Percentiles rank a stretch among this genome's conserved stretches.
Evolutionary conservation across 129 eudicot genomes (phyloP).

Genomic region (Artemisia argyi): DNA sequence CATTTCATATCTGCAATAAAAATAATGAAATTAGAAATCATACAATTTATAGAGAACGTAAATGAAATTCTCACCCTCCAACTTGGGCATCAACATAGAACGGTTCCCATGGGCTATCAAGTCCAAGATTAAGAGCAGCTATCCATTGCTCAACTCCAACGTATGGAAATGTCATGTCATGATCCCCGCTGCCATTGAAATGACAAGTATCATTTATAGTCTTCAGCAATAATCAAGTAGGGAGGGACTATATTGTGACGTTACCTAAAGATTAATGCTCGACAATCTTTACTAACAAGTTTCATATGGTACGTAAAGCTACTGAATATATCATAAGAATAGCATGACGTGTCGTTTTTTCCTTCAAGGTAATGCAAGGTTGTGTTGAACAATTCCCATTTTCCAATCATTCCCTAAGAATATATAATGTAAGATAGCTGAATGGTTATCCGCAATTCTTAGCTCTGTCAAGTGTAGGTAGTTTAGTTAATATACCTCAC

Average conservation of each 20-base stretch:
- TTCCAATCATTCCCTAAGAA: slow-evolving; percentile 23
- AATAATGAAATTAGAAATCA: background rate
- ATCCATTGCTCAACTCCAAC: slow-evolving; percentile 30
- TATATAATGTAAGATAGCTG: background rate
- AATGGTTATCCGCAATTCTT: background rate
- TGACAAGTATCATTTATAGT: background rate
- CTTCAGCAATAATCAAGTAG: background rate
- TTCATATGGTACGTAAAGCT: slow-evolving; percentile 27
- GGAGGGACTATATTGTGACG: background rate
- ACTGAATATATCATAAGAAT: slow-evolving; percentile 30
- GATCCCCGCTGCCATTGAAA: slow-evolving; percentile 26
- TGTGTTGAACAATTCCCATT: slow-evolving; percentile 28
- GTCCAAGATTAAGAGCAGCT: slow-evolving; percentile 15
- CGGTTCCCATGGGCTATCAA: slow-evolving; percentile 31
- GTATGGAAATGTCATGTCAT: slow-evolving; percentile 31
- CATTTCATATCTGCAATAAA: slow-evolving; percentile 13
- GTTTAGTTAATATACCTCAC: slow-evolving; percentile 12
- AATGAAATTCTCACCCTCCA: slow-evolving; percentile 31
- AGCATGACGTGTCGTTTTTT: slow-evolving; percentile 27
- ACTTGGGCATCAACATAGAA: slow-evolving; percentile 37
- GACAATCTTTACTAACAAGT: slow-evolving; percentile 25
- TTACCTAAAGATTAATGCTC: slow-evolving; percentile 39
- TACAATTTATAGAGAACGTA: background rate
- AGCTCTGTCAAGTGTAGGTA: background rate
- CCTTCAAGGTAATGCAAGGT: slow-evolving; percentile 20